phyloP scores from a whole-genome alignment of 2,329 filamentous ascomycete species.

The Neofusicoccum laricinum region DNA sequence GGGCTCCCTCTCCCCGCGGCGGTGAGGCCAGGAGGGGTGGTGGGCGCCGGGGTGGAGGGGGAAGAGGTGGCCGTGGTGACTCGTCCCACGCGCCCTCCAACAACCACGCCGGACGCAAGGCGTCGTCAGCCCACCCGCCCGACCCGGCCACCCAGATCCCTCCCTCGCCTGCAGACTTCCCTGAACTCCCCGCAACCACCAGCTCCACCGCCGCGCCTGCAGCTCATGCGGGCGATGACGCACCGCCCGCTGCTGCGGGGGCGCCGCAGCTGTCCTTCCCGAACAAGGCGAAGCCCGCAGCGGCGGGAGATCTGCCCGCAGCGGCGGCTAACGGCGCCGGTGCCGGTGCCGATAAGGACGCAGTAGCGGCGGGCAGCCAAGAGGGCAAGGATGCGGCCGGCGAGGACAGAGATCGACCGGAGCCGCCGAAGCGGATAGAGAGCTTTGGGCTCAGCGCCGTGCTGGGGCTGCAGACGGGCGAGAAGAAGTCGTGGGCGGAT shows the following conservation, averaged over 20 bases:
- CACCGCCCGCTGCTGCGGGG: not conserved
- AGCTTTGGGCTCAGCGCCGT: slow-evolving; percentile 12
- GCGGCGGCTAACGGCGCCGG: not conserved
- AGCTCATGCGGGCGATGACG: not conserved
- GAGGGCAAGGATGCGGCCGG: not conserved
- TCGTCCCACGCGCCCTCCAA: no score
- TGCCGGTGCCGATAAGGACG: not conserved
- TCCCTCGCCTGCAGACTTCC: slow-evolving; percentile 47
- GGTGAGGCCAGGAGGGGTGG: not conserved
- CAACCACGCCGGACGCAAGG: slow-evolving; percentile 15
- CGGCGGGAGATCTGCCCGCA: not conserved
- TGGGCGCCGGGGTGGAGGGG: slow-evolving; percentile 19
- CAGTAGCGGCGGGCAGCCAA: not conserved
- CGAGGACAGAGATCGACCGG: not conserved
- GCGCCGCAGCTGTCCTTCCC: slow-evolving; percentile 2
- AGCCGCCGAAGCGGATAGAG: slow-evolving; percentile 7
- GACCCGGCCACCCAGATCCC: slow-evolving; percentile 14
- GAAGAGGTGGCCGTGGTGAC: slow-evolving; percentile 26
- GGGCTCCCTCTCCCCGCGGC: not conserved
- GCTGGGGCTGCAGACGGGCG: not conserved
- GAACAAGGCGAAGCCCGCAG: not conserved
- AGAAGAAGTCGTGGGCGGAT: slow-evolving; percentile 17
- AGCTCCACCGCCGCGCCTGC: slow-evolving; percentile 1
- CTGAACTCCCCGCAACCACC: slow-evolving; percentile 46
- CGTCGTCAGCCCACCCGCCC: slow-evolving; percentile 20